These are phyloP conservation scores for Neohortaea acidophila DNA, from an alignment of 495 filamentous ascomycete species.

Conservation along the genomic window DNA sequence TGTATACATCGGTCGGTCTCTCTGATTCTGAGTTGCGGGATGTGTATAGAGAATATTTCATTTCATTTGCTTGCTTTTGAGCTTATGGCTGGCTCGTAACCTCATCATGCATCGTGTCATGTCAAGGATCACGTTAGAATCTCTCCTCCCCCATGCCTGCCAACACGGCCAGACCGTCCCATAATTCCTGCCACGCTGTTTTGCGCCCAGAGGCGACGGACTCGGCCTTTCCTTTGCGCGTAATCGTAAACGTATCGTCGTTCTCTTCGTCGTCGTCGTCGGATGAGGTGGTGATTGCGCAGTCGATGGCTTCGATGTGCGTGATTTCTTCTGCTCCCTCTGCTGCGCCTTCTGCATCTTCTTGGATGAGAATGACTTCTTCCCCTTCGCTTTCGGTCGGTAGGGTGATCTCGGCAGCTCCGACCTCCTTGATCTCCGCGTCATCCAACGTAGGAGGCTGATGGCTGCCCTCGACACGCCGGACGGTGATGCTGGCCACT, in stretches of 20 bases:
- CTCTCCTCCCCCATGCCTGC: constrained; percentile 16
- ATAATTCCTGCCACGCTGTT: constrained; percentile 19
- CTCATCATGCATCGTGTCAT: too few relatives aligned
- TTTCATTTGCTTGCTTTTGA: too few relatives aligned
- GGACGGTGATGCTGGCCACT: constrained; percentile 4
- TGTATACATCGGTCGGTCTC: too few relatives aligned
- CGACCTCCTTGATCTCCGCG: constrained; percentile 23
- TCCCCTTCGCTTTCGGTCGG: too few relatives aligned
- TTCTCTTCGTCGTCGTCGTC: not conserved
- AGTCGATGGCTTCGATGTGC: constrained; percentile 3
- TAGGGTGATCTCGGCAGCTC: too few relatives aligned
- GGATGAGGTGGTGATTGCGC: constrained; percentile 10
- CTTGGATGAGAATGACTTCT: too few relatives aligned
- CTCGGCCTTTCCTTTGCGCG: not conserved
- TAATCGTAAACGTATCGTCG: not conserved
- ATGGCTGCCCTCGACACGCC: not conserved
- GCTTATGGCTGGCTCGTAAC: too few relatives aligned
- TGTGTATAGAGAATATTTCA: too few relatives aligned
- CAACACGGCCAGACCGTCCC: constrained; percentile 13
- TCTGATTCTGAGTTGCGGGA: too few relatives aligned
- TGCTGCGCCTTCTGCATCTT: constrained; percentile 49
- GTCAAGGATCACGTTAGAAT: too few relatives aligned
- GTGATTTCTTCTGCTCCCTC: constrained; percentile 17
- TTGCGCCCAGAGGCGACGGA: not conserved
- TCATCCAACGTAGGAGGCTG: too few relatives aligned